Percentiles rank a stretch among this genome's conserved stretches.
Evolutionary conservation across 228 moss, liverwort and hornwort genomes (phyloP).

Genomic region (Sphagnum fallax): DNA sequence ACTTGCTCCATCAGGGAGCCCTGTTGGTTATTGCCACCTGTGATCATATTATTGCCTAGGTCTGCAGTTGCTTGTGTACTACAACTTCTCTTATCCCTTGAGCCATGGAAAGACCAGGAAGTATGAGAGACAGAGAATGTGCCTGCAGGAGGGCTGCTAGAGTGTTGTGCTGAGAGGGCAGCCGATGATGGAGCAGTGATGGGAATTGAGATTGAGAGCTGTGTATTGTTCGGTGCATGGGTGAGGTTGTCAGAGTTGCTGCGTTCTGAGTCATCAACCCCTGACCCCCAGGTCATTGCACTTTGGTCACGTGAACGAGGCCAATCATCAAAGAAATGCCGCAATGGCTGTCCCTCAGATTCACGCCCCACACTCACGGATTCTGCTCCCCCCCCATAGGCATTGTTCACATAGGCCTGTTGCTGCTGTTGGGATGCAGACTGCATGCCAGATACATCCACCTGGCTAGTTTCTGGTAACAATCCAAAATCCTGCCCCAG

Average conservation of each 20-base stretch:
- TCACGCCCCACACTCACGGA: slow-evolving; percentile 83
- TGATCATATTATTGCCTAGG: background rate
- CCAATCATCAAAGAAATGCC: slow-evolving; percentile 99
- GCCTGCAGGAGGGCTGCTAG: slow-evolving; percentile 99
- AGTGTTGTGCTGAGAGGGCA: slow-evolving; percentile 73
- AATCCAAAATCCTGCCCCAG: slow-evolving; percentile 91
- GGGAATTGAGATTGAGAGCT: slow-evolving; percentile 98
- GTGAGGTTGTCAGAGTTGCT: slow-evolving; percentile 27
- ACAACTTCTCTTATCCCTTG: slow-evolving; percentile 67
- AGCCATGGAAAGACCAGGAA: slow-evolving; percentile 98
- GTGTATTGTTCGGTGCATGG: slow-evolving; percentile 83
- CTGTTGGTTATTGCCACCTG: no score
- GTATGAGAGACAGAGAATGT: slow-evolving; percentile 89
- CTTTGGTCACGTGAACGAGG: slow-evolving; percentile 87
- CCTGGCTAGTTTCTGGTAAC: slow-evolving; percentile 77
- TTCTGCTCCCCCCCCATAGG: slow-evolving; percentile 70
- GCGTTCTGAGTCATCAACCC: slow-evolving; percentile 93
- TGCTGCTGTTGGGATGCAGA: slow-evolving; percentile 62
- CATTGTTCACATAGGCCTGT: slow-evolving; percentile 69
- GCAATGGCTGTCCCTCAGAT: slow-evolving; percentile 87
- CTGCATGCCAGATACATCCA: slow-evolving; percentile 61
- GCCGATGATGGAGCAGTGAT: slow-evolving; percentile 60
- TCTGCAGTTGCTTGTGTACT: slow-evolving; percentile 28
- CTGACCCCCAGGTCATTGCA: slow-evolving; percentile 81
- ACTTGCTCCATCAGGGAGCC: background rate